Evolutionary conservation across 2,329 filamentous ascomycete species (phyloP), one percentile per base, ranked within the genome.

Genomic region (Penicillium decumbens): DNA sequence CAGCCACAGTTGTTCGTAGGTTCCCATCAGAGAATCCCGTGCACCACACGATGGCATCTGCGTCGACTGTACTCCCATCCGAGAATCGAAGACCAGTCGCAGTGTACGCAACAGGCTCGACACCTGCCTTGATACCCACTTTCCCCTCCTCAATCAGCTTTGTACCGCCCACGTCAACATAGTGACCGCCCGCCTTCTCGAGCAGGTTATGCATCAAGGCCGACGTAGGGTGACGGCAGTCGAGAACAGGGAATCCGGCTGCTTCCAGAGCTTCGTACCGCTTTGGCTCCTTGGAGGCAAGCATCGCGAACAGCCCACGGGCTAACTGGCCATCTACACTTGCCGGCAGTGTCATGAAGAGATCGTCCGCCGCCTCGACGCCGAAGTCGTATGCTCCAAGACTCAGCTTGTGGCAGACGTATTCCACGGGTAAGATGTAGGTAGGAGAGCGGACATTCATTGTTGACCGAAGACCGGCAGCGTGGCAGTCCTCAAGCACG

Each of bases 381-480:
- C 52, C 50, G 1, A 37, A 6, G 7, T 62, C 66, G 54, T 71
- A 74, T 20, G 51, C 47, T 1, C 55, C 59, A 8, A 58, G 55
- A 44, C 57, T 55, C 8, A 46, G 45, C 2, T 59, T 58, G 41
- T 62, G 48, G 24, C 43, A 57, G 25, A 59, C 20, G 15, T 62
- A 61, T 3, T 63, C 59, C 2, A 55, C 45, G 1, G 62, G 62
- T 2, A 63, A 10, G 8, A 65, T 58, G 37, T 63, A 59, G 7
- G 75, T 77, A 3, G 65, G 67, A 23, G 64, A 68, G 29, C 75
- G 70, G 49, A 75, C 74, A 0, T 76, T 62, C 57, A 77, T 75
- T 25, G 74, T 77, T 13, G 71, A 63, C 23, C 70, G 59, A n/a
- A 72, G 59, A 2, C 69, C 69, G 2, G 70, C 69, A 28, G 69